Percentiles rank a stretch among this genome's conserved stretches.
phyloP scores from a whole-genome alignment of 306 rosid genomes.

The Styphnolobium japonicum region DNA sequence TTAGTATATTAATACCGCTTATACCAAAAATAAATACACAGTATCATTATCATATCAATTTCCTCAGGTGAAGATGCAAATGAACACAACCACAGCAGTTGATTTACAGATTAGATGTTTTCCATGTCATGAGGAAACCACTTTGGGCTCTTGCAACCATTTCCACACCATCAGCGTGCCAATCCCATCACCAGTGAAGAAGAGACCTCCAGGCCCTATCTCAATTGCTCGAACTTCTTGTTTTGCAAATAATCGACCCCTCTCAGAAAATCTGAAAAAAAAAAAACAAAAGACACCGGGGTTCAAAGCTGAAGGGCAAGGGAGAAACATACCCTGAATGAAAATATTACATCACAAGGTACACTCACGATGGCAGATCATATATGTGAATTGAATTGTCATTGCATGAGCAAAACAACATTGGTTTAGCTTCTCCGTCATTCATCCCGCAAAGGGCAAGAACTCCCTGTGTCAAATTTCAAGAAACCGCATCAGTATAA shows the following conservation, averaged over 20 bases:
- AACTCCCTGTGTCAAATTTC: constrained; percentile 26
- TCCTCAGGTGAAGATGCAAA: background rate
- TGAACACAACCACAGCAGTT: background rate
- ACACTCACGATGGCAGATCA: constrained; percentile 41
- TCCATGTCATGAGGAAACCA: background rate
- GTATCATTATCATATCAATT: too few relatives aligned
- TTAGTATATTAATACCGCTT: too few relatives aligned
- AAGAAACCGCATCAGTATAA: background rate
- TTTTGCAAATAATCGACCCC: constrained; percentile 41
- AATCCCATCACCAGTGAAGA: constrained; percentile 42
- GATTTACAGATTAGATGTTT: background rate
- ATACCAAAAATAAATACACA: too few relatives aligned
- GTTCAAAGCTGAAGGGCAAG: too few relatives aligned
- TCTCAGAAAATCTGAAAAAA: constrained; percentile 28
- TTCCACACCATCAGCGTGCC: constrained; percentile 44
- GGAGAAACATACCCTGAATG: background rate
- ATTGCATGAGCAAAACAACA: constrained; percentile 31
- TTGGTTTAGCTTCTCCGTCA: constrained; percentile 4
- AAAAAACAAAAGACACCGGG: too few relatives aligned
- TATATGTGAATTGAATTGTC: constrained; percentile 31
- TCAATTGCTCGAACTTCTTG: constrained; percentile 23
- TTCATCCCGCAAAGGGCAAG: constrained; percentile 19
- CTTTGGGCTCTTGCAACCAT: background rate
- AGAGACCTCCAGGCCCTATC: constrained; percentile 31
- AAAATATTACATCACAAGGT: background rate